These are phyloP conservation scores for Leptosphaerulina australis DNA, from an alignment of 2,329 filamentous ascomycete genomes.

Conservation along the genomic window DNA sequence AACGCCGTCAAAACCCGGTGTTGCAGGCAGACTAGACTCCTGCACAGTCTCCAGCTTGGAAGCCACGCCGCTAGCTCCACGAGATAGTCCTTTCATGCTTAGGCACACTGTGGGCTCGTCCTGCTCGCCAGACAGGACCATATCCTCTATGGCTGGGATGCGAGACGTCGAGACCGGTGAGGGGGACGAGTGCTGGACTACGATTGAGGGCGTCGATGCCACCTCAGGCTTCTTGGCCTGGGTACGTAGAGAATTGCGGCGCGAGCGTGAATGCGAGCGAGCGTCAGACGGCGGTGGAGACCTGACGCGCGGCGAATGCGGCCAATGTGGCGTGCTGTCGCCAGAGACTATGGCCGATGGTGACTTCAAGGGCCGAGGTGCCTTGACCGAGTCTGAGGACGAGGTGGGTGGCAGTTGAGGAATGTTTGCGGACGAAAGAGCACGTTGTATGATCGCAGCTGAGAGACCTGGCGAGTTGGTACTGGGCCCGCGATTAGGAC, in stretches of 20 bases:
- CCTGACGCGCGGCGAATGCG: constrained; percentile 75
- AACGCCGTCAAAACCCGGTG: constrained; percentile 60
- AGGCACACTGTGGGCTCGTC: constrained; percentile 46
- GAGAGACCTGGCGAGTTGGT: constrained; percentile 59
- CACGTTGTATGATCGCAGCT: constrained; percentile 67
- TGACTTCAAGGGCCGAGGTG: constrained; percentile 68
- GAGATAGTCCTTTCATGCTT: constrained; percentile 52
- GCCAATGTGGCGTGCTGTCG: constrained; percentile 69
- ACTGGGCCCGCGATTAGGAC: constrained; percentile 48
- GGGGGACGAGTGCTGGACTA: constrained; percentile 53
- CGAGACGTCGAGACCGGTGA: constrained; percentile 46
- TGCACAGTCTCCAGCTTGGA: constrained; percentile 86
- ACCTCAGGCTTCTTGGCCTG: constrained; percentile 41
- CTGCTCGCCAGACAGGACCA: constrained; percentile 39
- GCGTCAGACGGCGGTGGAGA: constrained; percentile 70
- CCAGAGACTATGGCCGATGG: constrained; percentile 55
- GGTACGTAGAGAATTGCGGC: constrained; percentile 52
- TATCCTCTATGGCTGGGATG: constrained; percentile 34
- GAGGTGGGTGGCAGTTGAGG: constrained; percentile 67
- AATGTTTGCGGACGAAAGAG: constrained; percentile 70
- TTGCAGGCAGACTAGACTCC: constrained; percentile 77
- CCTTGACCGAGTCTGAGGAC: constrained; percentile 66
- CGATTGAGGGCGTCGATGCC: constrained; percentile 50
- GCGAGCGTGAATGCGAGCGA: constrained; percentile 46
- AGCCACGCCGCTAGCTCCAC: constrained; percentile 62